Evolutionary conservation across 441 rosid species (phyloP).

Genomic region (Cnidoscolus chayamansa): DNA sequence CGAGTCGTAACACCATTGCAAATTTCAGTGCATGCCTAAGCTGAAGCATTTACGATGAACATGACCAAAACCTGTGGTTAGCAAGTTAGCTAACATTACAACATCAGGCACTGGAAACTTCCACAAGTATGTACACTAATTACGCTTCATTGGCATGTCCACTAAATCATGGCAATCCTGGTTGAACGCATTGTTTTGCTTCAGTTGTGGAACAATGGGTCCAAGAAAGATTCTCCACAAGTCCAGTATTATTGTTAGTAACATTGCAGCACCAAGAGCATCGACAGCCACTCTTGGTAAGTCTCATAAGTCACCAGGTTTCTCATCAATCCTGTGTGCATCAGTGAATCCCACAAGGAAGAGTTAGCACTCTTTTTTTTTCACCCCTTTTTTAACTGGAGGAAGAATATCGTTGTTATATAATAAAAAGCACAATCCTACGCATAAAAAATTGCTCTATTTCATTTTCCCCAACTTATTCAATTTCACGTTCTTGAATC

Average conservation of each 20-base stretch:
- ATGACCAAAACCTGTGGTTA: background rate
- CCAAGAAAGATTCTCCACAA: conserved; percentile 93
- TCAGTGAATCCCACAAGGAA: background rate
- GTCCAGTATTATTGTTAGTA: conserved; percentile 91
- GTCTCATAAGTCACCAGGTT: conserved; percentile 78
- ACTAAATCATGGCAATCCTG: conserved; percentile 86
- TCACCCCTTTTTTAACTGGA: background rate
- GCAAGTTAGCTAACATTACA: conserved; percentile 18
- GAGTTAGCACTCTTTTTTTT: background rate
- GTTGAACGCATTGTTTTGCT: conserved; percentile 54
- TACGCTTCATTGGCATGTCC: conserved; percentile 37
- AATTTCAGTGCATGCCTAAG: background rate
- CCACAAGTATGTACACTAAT: background rate
- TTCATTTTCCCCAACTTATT: background rate
- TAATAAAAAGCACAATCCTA: background rate
- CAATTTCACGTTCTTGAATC: background rate
- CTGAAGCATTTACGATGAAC: background rate
- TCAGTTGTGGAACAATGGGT: conserved; percentile 68
- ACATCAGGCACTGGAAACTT: conserved; percentile 5
- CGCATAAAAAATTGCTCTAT: background rate
- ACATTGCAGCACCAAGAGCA: conserved; percentile 97
- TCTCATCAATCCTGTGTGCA: conserved; percentile 77
- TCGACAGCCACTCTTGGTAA: conserved; percentile 82
- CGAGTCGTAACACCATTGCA: background rate
- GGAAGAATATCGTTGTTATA: background rate